Conservation (phyloP, 164 flowering plant species). For the Berberis thunbergii region DNA sequence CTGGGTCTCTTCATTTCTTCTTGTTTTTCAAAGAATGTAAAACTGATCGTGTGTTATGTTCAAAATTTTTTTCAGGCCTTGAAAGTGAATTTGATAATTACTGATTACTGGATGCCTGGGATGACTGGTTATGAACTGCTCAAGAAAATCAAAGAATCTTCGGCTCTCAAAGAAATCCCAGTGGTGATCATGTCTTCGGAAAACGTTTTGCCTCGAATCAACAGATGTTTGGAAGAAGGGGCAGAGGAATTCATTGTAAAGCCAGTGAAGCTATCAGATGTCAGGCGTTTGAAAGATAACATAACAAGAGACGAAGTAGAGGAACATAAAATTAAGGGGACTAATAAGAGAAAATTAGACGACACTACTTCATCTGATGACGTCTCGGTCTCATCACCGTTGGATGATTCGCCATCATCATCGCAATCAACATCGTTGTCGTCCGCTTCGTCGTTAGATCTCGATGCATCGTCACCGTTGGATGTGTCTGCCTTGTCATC, state of each 20-base stretch:
- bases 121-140: slow-evolving; percentile 94
- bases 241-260: slow-evolving; percentile 78
- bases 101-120: slow-evolving; percentile 96
- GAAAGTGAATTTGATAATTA: slow-evolving; percentile 81
- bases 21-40: background rate
- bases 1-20: background rate
- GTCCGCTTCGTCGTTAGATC: too few species aligned
- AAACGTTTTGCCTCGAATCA: slow-evolving; percentile 58
- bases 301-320: slow-evolving; percentile 29
- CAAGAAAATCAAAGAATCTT: slow-evolving; percentile 83
- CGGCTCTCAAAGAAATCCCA: slow-evolving; percentile 56
- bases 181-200: slow-evolving; percentile 86
- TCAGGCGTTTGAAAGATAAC: slow-evolving; percentile 47
- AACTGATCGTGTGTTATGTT: background rate
- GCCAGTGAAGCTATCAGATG: slow-evolving; percentile 80
- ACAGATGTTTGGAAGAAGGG: slow-evolving; percentile 89
- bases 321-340: background rate
- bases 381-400: slow-evolving; percentile 5
- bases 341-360: slow-evolving; percentile 4
- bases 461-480: too few species aligned
- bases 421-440: too few species aligned
- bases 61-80: slow-evolving; percentile 35
- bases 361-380: background rate
- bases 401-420: slow-evolving; percentile 2
- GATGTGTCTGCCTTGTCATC: too few species aligned